Evolutionary conservation across 2,329 filamentous ascomycete genomes (phyloP).

Genomic region (Cladophialophora psammophila): DNA sequence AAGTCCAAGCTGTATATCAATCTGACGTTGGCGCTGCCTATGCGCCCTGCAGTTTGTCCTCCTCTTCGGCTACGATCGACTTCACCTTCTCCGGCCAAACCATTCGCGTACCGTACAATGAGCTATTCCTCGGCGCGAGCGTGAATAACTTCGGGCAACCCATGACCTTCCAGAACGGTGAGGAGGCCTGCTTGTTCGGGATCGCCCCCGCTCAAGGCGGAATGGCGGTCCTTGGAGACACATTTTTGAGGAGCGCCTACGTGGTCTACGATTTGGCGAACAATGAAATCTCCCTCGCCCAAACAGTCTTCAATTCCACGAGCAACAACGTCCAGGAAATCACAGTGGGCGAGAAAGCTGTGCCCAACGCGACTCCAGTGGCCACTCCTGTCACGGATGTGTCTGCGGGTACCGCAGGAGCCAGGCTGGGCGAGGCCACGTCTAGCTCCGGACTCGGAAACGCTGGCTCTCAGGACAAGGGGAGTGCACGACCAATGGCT

Average conservation of each 20-base stretch:
- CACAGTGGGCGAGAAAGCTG: constrained; percentile 53
- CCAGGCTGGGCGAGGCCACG: constrained; percentile 30
- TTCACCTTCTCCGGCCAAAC: constrained; percentile 64
- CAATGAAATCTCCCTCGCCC: constrained; percentile 67
- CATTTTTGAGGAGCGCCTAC: constrained; percentile 68
- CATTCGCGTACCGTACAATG: constrained; percentile 63
- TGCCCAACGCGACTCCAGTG: constrained; percentile 59
- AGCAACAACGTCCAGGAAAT: constrained; percentile 62
- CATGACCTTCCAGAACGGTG: constrained; percentile 46
- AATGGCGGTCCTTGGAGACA: constrained; percentile 65
- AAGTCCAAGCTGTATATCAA: constrained; percentile 67
- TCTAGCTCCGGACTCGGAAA: constrained; percentile 18
- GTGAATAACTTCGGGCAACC: constrained; percentile 48
- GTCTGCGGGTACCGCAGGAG: constrained; percentile 30
- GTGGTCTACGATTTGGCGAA: constrained; percentile 68
- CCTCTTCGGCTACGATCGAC: constrained; percentile 58
- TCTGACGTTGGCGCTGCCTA: constrained; percentile 59
- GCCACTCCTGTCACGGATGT: constrained; percentile 38
- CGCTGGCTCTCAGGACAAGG: constrained; percentile 17
- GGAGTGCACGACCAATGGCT: constrained; percentile 8
- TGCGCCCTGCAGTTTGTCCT: constrained; percentile 61
- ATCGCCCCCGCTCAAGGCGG: constrained; percentile 58
- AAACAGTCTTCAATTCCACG: constrained; percentile 67
- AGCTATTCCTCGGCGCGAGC: constrained; percentile 63
- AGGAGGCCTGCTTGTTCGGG: constrained; percentile 54